Conservation (phyloP, 148 eudicot species). For the Polygonum maritimum region DNA sequence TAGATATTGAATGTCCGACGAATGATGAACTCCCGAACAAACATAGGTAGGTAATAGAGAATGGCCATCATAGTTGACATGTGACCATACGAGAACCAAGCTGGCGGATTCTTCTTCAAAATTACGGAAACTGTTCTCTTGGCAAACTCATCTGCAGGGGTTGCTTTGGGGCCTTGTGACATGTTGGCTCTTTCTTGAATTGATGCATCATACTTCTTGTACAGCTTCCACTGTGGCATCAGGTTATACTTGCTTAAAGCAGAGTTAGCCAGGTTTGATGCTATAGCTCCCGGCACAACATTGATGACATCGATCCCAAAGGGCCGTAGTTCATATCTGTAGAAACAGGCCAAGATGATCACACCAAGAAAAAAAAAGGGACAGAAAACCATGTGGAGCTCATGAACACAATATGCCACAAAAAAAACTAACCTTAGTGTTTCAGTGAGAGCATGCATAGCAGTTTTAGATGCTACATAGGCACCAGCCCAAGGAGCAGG, state of each 20-base stretch:
- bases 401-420: not conserved
- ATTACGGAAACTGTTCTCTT: conserved; percentile 53
- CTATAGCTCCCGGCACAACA: conserved; percentile 72
- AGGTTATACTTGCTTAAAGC: conserved; percentile 34
- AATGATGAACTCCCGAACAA: conserved; percentile 51
- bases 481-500: conserved; percentile 87
- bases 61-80: conserved; percentile 44
- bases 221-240: conserved; percentile 81
- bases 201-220: conserved; percentile 53
- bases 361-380: not conserved
- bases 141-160: conserved; percentile 77
- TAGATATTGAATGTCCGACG: not conserved
- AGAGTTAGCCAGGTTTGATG: conserved; percentile 58
- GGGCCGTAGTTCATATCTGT: conserved; percentile 71
- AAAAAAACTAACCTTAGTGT: conserved; percentile 52
- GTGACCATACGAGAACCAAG: conserved; percentile 74
- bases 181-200: conserved; percentile 54
- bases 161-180: conserved; percentile 54
- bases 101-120: conserved; percentile 50
- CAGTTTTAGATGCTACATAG: conserved; percentile 84
- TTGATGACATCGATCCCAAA: conserved; percentile 72
- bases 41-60: conserved; percentile 53
- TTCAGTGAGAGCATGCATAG: conserved; percentile 66
- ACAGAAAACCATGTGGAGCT: not conserved
- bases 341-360: not conserved